A percentile compares a stretch with the other conserved stretches of the same genome.
These are phyloP conservation scores for Ogataea angusta DNA, from an alignment of 805 yeast genomes.

Conservation along the genomic window DNA sequence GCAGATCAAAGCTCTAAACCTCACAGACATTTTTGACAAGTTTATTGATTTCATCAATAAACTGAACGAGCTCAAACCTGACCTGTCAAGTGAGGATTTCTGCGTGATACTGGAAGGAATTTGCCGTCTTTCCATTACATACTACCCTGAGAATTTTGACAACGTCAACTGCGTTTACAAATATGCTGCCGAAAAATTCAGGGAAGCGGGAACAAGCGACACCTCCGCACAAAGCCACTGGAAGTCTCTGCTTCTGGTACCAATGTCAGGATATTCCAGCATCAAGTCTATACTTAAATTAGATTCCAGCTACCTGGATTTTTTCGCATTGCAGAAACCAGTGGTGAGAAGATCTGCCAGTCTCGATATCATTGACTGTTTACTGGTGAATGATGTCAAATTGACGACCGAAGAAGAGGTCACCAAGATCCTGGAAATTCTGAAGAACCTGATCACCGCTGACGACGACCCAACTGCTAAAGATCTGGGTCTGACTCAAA, in stretches of 20 bases:
- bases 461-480: constrained; percentile 32
- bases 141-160: constrained; percentile 58
- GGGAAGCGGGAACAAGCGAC: constrained; percentile 23
- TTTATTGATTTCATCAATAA: constrained; percentile 65
- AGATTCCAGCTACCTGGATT: constrained; percentile 48
- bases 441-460: constrained; percentile 49
- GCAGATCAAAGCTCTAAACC: constrained; percentile 15
- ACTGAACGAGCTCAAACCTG: constrained; percentile 56
- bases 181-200: constrained; percentile 44
- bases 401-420: constrained; percentile 47
- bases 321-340: constrained; percentile 51
- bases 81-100: constrained; percentile 63
- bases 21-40: constrained; percentile 46
- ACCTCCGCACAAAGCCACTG: constrained; percentile 24
- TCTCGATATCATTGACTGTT: constrained; percentile 54
- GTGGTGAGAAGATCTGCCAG: constrained; percentile 57
- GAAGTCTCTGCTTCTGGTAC: constrained; percentile 43
- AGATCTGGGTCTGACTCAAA: constrained; percentile 35
- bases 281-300: constrained; percentile 35
- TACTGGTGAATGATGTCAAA: constrained; percentile 40
- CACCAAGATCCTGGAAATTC: constrained; percentile 55
- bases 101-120: constrained; percentile 64
- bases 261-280: constrained; percentile 42
- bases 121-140: constrained; percentile 58
- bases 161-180: constrained; percentile 61